These are phyloP conservation scores for Ulmus americana DNA, from an alignment of 331 rosid species.

Conservation along the genomic window DNA sequence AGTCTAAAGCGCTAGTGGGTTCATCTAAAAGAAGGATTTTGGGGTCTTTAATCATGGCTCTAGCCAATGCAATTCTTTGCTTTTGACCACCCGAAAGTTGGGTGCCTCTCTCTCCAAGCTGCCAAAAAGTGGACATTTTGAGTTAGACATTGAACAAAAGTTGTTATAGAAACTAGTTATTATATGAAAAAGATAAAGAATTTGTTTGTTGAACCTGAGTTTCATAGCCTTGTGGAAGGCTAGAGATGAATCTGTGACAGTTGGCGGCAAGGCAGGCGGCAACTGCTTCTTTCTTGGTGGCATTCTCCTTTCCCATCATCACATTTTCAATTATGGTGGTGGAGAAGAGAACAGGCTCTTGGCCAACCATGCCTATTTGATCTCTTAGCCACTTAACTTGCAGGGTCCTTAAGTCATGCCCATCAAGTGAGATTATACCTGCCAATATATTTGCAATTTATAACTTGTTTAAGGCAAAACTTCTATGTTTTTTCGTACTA, in stretches of 20 bases:
- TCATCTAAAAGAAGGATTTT: slow-evolving; percentile 77
- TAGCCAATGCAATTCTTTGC: slow-evolving; percentile 81
- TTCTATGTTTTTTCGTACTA: background rate
- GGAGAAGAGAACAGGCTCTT: slow-evolving; percentile 81
- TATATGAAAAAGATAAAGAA: background rate
- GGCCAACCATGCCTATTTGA: slow-evolving; percentile 91
- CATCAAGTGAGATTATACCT: slow-evolving; percentile 71
- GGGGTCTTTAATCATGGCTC: slow-evolving; percentile 81
- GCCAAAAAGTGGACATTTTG: slow-evolving; percentile 17
- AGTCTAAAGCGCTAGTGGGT: slow-evolving; percentile 85
- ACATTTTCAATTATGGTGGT: slow-evolving; percentile 72
- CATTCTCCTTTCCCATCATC: slow-evolving; percentile 79
- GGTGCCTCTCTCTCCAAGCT: slow-evolving; percentile 83
- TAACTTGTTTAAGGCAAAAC: background rate
- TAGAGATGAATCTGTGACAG: slow-evolving; percentile 68
- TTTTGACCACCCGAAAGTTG: slow-evolving; percentile 88
- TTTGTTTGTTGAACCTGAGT: slow-evolving; percentile 48
- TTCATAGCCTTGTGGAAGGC: slow-evolving; percentile 68
- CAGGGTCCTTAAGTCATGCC: slow-evolving; percentile 61
- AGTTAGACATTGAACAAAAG: background rate
- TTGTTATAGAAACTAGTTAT: background rate
- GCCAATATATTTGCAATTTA: slow-evolving; percentile 23
- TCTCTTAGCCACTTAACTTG: slow-evolving; percentile 83
- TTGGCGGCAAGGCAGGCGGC: slow-evolving; percentile 76
- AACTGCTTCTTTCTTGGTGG: slow-evolving; percentile 69